Percentiles rank a stretch among this genome's conserved stretches.
These are phyloP conservation scores for Hypericum androsaemum DNA, from an alignment of 345 rosid genomes.

Conservation along the genomic window DNA sequence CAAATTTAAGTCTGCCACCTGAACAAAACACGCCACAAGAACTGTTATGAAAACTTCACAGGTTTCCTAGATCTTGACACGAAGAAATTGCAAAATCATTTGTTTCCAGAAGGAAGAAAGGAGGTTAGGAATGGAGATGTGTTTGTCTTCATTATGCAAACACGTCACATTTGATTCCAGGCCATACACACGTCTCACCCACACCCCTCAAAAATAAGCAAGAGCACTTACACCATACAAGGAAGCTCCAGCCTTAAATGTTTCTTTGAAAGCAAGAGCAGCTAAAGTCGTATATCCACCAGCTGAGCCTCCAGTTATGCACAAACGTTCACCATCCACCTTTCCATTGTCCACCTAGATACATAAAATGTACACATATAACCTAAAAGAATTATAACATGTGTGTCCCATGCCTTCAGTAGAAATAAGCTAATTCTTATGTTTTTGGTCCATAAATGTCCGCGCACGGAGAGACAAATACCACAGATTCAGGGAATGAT, in stretches of 20 bases:
- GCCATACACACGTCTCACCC: too few species aligned
- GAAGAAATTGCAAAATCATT: too few species aligned
- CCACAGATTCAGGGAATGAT: too few species aligned
- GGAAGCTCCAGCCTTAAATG: conserved; percentile 94
- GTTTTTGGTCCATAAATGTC: too few species aligned
- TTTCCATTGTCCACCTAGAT: conserved; percentile 63
- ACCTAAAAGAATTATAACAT: neutral
- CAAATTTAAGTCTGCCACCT: conserved; percentile 79
- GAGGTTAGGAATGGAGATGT: too few species aligned
- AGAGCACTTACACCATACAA: conserved; percentile 64
- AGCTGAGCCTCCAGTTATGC: conserved; percentile 98
- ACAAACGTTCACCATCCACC: conserved; percentile 62
- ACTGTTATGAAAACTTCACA: neutral
- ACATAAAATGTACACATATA: conserved; percentile 16
- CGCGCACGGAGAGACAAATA: neutral
- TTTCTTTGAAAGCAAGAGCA: conserved; percentile 76
- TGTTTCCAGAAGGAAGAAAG: too few species aligned
- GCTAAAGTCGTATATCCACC: conserved; percentile 97
- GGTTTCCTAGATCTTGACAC: too few species aligned
- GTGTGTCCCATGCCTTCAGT: neutral
- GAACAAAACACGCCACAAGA: conserved; percentile 11
- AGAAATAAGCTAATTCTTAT: too few species aligned
- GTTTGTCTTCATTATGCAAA: too few species aligned
- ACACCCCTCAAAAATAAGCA: too few species aligned
- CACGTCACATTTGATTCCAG: too few species aligned